Evolutionary conservation across 23 red algal genomes (phyloP).

Genomic region (Pyropia haitanensis): DNA sequence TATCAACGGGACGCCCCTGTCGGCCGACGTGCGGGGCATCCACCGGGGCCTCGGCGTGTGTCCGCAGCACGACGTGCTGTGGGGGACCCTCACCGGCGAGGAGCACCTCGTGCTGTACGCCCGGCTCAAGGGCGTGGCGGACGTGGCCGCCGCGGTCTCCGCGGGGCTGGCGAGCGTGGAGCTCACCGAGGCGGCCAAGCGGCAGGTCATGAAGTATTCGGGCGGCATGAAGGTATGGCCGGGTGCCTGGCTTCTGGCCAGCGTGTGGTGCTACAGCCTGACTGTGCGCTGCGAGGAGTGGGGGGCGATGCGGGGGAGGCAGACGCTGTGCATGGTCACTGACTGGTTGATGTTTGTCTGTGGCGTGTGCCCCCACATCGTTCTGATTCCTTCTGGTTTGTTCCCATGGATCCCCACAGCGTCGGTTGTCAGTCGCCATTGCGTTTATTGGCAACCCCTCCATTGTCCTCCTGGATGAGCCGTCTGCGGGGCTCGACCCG

Average conservation of each 20-base stretch:
- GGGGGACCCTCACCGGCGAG: slow-evolving; percentile 53
- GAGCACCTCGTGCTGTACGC: slow-evolving; percentile 90
- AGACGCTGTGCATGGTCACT: too few species aligned
- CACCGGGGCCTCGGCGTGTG: slow-evolving; percentile 64
- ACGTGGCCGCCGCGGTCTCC: slow-evolving; percentile 42
- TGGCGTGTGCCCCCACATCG: too few species aligned
- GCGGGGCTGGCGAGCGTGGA: slow-evolving; percentile 54
- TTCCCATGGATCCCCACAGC: background rate
- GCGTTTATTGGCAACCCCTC: slow-evolving; percentile 62
- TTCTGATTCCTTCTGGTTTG: too few species aligned
- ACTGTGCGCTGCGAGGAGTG: too few species aligned
- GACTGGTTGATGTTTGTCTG: too few species aligned
- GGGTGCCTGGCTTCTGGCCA: too few species aligned
- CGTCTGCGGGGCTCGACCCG: slow-evolving; percentile 75
- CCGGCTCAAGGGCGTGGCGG: slow-evolving; percentile 38
- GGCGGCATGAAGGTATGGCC: slow-evolving; percentile 57
- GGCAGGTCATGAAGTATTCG: slow-evolving; percentile 45
- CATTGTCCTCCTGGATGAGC: slow-evolving; percentile 88
- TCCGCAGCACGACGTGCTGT: slow-evolving; percentile 77
- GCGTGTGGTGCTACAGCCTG: too few species aligned
- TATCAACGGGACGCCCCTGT: slow-evolving; percentile 54
- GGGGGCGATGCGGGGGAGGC: too few species aligned
- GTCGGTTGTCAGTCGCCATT: slow-evolving; percentile 75
- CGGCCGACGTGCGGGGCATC: slow-evolving; percentile 34
- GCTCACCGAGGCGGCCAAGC: slow-evolving; percentile 46